Evolutionary conservation across 768 basidiomycete species (phyloP).

Genomic region (Pleurotus djamor): DNA sequence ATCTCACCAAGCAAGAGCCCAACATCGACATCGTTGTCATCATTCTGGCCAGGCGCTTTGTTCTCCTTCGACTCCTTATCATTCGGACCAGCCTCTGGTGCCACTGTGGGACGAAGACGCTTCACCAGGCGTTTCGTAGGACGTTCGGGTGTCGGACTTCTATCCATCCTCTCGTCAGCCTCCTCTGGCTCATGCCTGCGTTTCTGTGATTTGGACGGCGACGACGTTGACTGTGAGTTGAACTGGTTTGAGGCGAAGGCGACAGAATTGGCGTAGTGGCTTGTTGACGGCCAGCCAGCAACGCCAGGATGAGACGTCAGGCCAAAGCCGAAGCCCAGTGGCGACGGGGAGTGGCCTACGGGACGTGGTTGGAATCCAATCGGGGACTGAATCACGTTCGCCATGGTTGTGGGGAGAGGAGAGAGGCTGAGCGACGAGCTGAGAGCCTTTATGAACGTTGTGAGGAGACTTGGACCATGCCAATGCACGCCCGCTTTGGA

Average conservation of each 20-base stretch:
- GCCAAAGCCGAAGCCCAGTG: conserved; percentile 76
- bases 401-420: conserved; percentile 46
- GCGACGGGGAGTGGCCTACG: conserved; percentile 57
- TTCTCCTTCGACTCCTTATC: conserved; percentile 45
- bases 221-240: conserved; percentile 39
- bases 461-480: background rate
- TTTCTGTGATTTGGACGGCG: conserved; percentile 46
- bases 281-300: conserved; percentile 45
- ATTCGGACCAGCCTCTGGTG: conserved; percentile 30
- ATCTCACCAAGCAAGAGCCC: conserved; percentile 76
- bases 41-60: conserved; percentile 32
- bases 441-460: background rate
- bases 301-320: conserved; percentile 41
- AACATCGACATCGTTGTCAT: conserved; percentile 69
- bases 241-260: conserved; percentile 57
- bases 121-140: conserved; percentile 43
- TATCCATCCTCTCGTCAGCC: conserved; percentile 74
- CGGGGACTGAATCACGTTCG: conserved; percentile 67
- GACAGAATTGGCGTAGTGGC: conserved; percentile 44
- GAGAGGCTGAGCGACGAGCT: background rate
- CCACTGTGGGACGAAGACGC: conserved; percentile 57
- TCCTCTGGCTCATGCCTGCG: conserved; percentile 70
- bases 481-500: conserved; percentile 7
- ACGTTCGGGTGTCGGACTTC: conserved; percentile 82
- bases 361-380: conserved; percentile 62